A percentile compares a stretch with the other conserved stretches of the same genome.
These are phyloP conservation scores for Diaporthe ilicicola DNA, from an alignment of 2,329 filamentous ascomycete genomes.

Conservation along the genomic window DNA sequence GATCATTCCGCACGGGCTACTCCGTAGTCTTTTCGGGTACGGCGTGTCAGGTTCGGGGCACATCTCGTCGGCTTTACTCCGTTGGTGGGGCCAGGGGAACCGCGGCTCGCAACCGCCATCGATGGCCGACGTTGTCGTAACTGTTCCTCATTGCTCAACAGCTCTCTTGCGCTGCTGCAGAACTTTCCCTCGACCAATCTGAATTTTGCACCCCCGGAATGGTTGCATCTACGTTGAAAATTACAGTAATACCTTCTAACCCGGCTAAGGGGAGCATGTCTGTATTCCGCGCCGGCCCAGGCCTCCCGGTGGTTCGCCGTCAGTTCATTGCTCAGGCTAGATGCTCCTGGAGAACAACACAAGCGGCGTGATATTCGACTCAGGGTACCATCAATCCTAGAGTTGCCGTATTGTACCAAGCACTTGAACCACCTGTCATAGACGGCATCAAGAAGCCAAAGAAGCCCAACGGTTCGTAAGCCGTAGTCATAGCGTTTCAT, in stretches of 20 bases:
- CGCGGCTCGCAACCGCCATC: not conserved
- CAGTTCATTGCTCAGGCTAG: not conserved
- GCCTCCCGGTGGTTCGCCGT: not conserved
- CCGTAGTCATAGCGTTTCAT: not conserved
- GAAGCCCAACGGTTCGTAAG: slow-evolving; percentile 52
- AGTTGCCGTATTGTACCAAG: slow-evolving; percentile 57
- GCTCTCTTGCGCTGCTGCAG: not conserved
- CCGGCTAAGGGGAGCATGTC: not conserved
- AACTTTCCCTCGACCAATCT: not conserved
- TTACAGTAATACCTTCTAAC: too few species aligned
- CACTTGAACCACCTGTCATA: slow-evolving; percentile 54
- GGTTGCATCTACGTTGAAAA: too few species aligned
- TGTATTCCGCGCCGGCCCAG: not conserved
- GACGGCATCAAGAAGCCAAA: slow-evolving; percentile 56
- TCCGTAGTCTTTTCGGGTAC: too few species aligned
- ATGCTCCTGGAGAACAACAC: not conserved
- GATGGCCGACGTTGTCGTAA: not conserved
- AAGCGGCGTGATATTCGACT: not conserved
- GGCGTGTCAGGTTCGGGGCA: not conserved
- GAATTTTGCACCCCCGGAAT: not conserved
- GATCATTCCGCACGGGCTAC: too few species aligned
- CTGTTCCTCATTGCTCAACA: not conserved
- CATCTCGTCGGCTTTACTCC: slow-evolving; percentile 5
- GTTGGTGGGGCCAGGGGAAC: not conserved
- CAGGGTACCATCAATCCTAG: not conserved